Evolutionary conservation across 805 yeast species (phyloP), one percentile per base, ranked within the genome.

Genomic region (Saccharomycopsis sp.): DNA sequence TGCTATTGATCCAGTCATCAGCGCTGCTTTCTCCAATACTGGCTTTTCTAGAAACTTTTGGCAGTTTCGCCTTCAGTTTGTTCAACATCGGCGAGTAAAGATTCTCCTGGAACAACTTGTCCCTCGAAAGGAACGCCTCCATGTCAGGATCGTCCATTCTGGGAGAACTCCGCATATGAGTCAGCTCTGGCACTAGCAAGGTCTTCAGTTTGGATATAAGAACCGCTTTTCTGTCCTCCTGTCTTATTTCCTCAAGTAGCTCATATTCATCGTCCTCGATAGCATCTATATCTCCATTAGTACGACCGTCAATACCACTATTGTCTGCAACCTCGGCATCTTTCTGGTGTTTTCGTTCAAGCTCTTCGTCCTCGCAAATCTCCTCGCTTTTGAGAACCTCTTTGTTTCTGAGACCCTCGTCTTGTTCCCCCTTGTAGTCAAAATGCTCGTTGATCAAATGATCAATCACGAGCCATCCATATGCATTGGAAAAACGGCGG

Each of bases 391-490:
- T n/a, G n/a, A n/a, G n/a, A n/a, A n/a, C n/a, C n/a, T n/a, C n/a
- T n/a, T n/a, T 56, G n/a, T n/a, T n/a, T n/a, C n/a, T n/a, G n/a
- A n/a, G n/a, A n/a, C n/a, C 60, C 23, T 50, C 54, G n/a, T n/a
- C 29, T 9, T 37, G 54, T 20, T 57, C 52, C 21, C 34, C 37
- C 15, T 46, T 34, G 9, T 64, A 65, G 34, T 53, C 66, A 68
- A 88, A 88, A 72, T 88, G 94, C 53, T 78, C 75, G 14, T 75
- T 73, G 1, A 84, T 79, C 60, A 88, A 66, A 67, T 86, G 94
- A 59, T 87, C 91, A 52, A 87, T 73, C 0, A 87, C 89, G 0
- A 81, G 83, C 96, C 96, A 88, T 1, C 96, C 95, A 70, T 83
- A 87, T 0, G 92, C 94, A 71, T 88, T 88, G 1, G 89, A 77